Evolutionary conservation across 176 grass and related monocot genomes (phyloP).

Genomic region (Phoenix dactylifera): DNA sequence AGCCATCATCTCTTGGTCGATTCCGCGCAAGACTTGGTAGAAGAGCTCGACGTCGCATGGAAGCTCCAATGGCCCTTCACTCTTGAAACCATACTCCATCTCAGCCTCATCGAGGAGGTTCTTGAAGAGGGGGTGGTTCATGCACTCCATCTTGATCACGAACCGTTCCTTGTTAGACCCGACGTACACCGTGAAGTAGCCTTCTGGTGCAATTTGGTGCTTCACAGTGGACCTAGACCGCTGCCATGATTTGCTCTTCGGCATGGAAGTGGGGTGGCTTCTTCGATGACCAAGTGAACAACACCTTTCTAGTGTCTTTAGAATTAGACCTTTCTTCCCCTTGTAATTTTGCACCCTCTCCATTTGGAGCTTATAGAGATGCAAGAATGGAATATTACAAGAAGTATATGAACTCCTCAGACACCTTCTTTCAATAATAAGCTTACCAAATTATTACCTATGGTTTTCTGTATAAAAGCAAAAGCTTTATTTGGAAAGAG

Average conservation of each 20-base stretch:
- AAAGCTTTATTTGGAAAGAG: too few species aligned
- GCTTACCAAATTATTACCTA: too few species aligned
- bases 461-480: too few species aligned
- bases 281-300: neutral
- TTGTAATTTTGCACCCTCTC: too few species aligned
- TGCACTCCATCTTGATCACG: constrained; percentile 17
- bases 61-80: constrained; percentile 10
- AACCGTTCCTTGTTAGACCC: constrained; percentile 27
- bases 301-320: constrained; percentile 22
- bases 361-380: too few species aligned
- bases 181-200: constrained; percentile 28
- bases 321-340: constrained; percentile 14
- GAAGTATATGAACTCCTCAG: too few species aligned
- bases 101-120: constrained; percentile 18
- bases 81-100: constrained; percentile 5
- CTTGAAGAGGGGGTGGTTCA: constrained; percentile 35
- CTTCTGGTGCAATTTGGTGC: constrained; percentile 6
- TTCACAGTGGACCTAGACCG: neutral
- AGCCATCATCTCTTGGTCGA: constrained; percentile 13
- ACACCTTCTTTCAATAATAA: too few species aligned
- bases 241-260: neutral
- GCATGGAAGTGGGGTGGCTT: neutral
- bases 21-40: constrained; percentile 20
- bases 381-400: too few species aligned
- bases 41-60: constrained; percentile 26